Evolutionary conservation across 345 rosid species (phyloP).

Genomic region (Bruguiera gymnorhiza): DNA sequence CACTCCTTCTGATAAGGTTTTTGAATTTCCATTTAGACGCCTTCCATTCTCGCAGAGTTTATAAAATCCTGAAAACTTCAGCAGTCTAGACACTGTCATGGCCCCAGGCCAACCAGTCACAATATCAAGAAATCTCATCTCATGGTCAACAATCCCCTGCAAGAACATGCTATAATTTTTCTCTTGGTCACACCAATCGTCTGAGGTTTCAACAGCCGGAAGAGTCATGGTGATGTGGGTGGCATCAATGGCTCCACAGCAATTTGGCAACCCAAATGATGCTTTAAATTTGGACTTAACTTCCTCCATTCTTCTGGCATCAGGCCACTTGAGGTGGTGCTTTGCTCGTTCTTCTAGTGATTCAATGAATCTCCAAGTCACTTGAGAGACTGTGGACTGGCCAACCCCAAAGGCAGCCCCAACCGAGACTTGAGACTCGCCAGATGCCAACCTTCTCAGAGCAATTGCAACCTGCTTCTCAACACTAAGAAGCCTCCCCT

Average conservation of each 20-base stretch:
- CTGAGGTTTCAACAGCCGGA: constrained; percentile 88
- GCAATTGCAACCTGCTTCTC: constrained; percentile 98
- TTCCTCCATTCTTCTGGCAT: constrained; percentile 49
- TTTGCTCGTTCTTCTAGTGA: constrained; percentile 86
- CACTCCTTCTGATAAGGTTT: constrained; percentile 33
- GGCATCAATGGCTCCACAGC: constrained; percentile 88
- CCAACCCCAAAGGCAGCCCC: constrained; percentile 92
- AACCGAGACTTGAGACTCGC: constrained; percentile 93
- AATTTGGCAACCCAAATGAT: constrained; percentile 70
- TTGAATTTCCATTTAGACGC: constrained; percentile 54
- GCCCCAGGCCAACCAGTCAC: constrained; percentile 98
- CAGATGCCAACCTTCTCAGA: constrained; percentile 80
- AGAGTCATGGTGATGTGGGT: constrained; percentile 89
- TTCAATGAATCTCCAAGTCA: constrained; percentile 96
- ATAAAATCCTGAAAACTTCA: constrained; percentile 73
- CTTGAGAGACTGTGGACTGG: constrained; percentile 96
- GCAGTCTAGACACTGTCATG: constrained; percentile 40
- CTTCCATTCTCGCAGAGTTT: constrained; percentile 60
- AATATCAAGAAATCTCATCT: constrained; percentile 85
- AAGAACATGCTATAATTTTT: constrained; percentile 85
- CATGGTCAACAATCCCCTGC: constrained; percentile 85
- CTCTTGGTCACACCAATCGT: constrained; percentile 92
- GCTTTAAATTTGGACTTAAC: constrained; percentile 67
- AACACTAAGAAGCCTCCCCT: constrained; percentile 92
- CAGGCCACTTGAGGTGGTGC: constrained; percentile 92